Base-by-base conservation (phyloP, 2,329 filamentous ascomycete species). In the Drechslera avenae region DNA sequence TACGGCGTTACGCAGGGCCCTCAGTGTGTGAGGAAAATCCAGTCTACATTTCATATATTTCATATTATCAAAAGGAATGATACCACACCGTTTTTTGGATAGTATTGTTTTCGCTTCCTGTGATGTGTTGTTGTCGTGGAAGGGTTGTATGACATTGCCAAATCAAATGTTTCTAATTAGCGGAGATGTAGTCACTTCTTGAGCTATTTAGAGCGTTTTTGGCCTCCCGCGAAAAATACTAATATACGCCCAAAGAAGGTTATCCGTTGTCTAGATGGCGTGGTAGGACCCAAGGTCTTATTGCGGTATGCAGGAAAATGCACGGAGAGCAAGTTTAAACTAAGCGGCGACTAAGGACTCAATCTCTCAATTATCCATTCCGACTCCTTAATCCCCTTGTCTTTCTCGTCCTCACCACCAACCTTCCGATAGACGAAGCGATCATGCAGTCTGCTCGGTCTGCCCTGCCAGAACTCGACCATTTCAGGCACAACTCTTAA, bases 381-480 rank as follows among this genome's bases (percentile, higher is more conserved):
- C 12, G 28, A 34, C 31, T 41, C 52, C 17, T 46, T 39, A 7
- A 40, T 51, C 1, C 32, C 42, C 32, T 40, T 33, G 2, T 18
- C 31, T 9, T 74, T 32, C 18, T 39, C 7, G 7, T 10, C 37
- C 26, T 46, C 72, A 10, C 64, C 68, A 35, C 69, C 78, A 41
- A 83, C 80, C 71, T 83, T 86, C 48, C 85, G 84, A 76, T 97
- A 97, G 55, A 86, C 83, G 72, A 99, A 97, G 18, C 94, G 87
- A 79, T 99, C 94, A 76, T 99, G 94, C 73, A 99, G 76, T 52
- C 94, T 82, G 76, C 88, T 96, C 69, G 90, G 83, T 64, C 94
- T 83, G 2, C 94, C 94, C 79, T 97, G 92, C 84, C 94, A 99
- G 73, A 99, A 99, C 81, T 99, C 94, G 40, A 99, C 82, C 63